These are phyloP conservation scores for Endothia cerciana DNA, from an alignment of 2,329 filamentous ascomycete species.

Conservation along the genomic window DNA sequence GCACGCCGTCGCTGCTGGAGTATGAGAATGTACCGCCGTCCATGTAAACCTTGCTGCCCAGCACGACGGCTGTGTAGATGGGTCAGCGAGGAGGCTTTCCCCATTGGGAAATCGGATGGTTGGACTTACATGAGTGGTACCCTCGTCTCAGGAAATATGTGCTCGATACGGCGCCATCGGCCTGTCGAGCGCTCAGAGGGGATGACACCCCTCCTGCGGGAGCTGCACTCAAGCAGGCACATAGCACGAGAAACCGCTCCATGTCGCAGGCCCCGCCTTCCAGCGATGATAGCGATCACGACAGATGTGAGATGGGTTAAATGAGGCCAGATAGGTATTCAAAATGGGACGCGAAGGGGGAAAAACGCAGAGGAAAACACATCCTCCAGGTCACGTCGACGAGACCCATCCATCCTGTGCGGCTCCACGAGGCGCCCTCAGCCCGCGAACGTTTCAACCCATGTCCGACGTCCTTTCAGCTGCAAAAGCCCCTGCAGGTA, in stretches of 20 bases:
- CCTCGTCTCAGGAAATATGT: slow-evolving; percentile 30
- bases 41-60: slow-evolving; percentile 32
- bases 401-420: not conserved
- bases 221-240: not conserved
- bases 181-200: not conserved
- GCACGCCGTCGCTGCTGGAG: slow-evolving; percentile 20
- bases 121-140: slow-evolving; percentile 33
- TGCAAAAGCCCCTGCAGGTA: not conserved
- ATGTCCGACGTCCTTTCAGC: not conserved
- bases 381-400: not conserved
- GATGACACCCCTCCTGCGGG: not conserved
- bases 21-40: slow-evolving; percentile 34
- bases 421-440: not conserved
- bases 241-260: slow-evolving; percentile 15
- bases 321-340: not conserved
- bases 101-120: not conserved
- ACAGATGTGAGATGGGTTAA: not conserved
- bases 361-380: not conserved
- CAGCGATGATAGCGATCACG: not conserved
- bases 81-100: not conserved
- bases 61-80: slow-evolving; percentile 30
- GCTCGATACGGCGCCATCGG: slow-evolving; percentile 13
- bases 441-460: not conserved
- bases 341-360: not conserved
- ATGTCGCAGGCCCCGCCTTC: not conserved